Conservation (phyloP, 345 rosid species). For the Kernera saxatilis region DNA sequence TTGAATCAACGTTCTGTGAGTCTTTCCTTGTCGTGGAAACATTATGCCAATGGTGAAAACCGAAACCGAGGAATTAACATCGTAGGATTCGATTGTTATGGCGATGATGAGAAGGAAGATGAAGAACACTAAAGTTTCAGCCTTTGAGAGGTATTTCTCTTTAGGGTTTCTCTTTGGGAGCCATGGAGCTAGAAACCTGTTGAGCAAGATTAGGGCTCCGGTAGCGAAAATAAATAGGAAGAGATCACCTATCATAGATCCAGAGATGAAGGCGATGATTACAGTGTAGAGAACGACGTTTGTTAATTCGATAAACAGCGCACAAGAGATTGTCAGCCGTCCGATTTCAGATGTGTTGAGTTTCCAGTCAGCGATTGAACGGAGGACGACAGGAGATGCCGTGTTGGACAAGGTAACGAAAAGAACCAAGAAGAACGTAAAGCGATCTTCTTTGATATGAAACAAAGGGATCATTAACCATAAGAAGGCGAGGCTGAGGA, state of each 20-base stretch:
- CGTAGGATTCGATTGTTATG: constrained; percentile 36
- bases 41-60: constrained; percentile 60
- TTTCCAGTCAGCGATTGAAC: constrained; percentile 62
- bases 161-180: constrained; percentile 49
- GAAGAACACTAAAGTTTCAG: constrained; percentile 49
- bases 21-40: constrained; percentile 85
- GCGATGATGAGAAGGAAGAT: constrained; percentile 39
- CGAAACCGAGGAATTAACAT: constrained; percentile 39
- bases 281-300: constrained; percentile 37
- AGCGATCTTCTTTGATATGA: constrained; percentile 1
- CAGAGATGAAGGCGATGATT: constrained; percentile 15
- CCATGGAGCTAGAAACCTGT: constrained; percentile 53
- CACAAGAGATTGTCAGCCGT: constrained; percentile 47
- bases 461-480: constrained; percentile 30
- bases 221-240: constrained; percentile 31
- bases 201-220: constrained; percentile 30
- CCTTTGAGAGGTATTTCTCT: constrained; percentile 59
- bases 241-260: constrained; percentile 25
- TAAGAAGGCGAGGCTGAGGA: constrained; percentile 39
- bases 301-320: constrained; percentile 53
- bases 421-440: constrained; percentile 30
- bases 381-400: constrained; percentile 64
- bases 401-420: constrained; percentile 49
- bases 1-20: constrained; percentile 57
- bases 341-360: constrained; percentile 66